These are phyloP conservation scores for Starmerella riodocensis DNA, from an alignment of 805 yeast species.

Conservation along the genomic window DNA sequence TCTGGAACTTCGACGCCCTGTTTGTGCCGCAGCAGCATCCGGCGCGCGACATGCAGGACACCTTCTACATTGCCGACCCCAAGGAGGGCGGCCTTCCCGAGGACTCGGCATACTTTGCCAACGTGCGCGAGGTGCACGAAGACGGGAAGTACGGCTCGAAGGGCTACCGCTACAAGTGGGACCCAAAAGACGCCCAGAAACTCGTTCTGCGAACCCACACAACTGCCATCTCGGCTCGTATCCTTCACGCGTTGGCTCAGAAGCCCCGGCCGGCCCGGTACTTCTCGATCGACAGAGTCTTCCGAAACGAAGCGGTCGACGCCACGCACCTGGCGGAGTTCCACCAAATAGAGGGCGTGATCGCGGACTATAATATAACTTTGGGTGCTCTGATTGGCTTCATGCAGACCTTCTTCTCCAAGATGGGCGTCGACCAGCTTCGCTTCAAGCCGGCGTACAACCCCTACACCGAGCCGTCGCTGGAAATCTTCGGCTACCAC, in stretches of 20 bases:
- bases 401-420: constrained; percentile 92
- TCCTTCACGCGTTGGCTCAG: constrained; percentile 72
- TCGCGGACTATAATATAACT: constrained; percentile 90
- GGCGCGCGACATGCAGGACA: constrained; percentile 97
- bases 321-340: constrained; percentile 98
- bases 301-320: constrained; percentile 99
- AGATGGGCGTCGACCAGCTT: constrained; percentile 92
- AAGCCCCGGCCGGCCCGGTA: constrained; percentile 83
- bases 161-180: constrained; percentile 98
- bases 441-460: constrained; percentile 98
- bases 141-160: constrained; percentile 84
- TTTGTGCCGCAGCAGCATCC: constrained; percentile 99
- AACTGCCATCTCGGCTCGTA: constrained; percentile 80
- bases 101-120: constrained; percentile 65
- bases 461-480: constrained; percentile 97
- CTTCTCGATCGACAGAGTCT: constrained; percentile 93
- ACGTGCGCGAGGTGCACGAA: constrained; percentile 74
- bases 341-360: constrained; percentile 98
- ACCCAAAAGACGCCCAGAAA: constrained; percentile 73
- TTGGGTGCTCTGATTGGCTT: constrained; percentile 94
- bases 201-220: constrained; percentile 96
- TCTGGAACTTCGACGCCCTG: constrained; percentile 97
- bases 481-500: constrained; percentile 96
- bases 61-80: constrained; percentile 95
- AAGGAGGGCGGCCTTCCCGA: constrained; percentile 64